Evolutionary conservation across 805 yeast genomes (phyloP).

Genomic region (Lipomyces starkeyi): DNA sequence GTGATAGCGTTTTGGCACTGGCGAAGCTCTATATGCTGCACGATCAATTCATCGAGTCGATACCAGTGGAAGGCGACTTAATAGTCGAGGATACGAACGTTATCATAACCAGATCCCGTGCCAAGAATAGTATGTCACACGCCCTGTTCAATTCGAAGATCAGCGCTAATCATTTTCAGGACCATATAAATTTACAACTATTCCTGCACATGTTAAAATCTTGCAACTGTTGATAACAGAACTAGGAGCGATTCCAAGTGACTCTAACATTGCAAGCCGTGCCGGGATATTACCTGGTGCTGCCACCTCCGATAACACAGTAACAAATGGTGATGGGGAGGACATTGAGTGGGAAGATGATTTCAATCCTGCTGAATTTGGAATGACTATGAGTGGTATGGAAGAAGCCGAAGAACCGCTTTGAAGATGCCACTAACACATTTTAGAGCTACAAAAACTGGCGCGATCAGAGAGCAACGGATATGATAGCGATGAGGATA

Average conservation of each 20-base stretch:
- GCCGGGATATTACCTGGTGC: conserved; percentile 43
- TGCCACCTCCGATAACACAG: conserved; percentile 23
- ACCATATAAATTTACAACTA: conserved; percentile 66
- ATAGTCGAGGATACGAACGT: conserved; percentile 62
- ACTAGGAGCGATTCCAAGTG: conserved; percentile 65
- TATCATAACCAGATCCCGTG: conserved; percentile 87
- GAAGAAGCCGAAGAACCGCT: conserved; percentile 7
- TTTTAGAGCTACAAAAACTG: conserved; percentile 25
- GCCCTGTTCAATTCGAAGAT: neutral
- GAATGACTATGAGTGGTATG: conserved; percentile 34
- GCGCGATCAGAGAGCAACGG: conserved; percentile 42
- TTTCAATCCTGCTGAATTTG: conserved; percentile 40
- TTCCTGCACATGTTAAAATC: conserved; percentile 75
- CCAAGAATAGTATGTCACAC: conserved; percentile 50
- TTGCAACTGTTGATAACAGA: conserved; percentile 73
- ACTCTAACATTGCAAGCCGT: conserved; percentile 49
- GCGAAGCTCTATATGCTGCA: conserved; percentile 66
- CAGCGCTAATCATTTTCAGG: conserved; percentile 42
- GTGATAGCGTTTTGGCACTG: conserved; percentile 62
- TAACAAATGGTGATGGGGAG: conserved; percentile 43
- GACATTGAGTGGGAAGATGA: conserved; percentile 52
- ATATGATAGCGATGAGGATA: conserved; percentile 70
- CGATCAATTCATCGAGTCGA: conserved; percentile 56
- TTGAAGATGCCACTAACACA: conserved; percentile 15
- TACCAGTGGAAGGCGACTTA: conserved; percentile 79